Conservation (phyloP, 164 flowering plant genomes). For the Chimonanthus salicifolius region DNA sequence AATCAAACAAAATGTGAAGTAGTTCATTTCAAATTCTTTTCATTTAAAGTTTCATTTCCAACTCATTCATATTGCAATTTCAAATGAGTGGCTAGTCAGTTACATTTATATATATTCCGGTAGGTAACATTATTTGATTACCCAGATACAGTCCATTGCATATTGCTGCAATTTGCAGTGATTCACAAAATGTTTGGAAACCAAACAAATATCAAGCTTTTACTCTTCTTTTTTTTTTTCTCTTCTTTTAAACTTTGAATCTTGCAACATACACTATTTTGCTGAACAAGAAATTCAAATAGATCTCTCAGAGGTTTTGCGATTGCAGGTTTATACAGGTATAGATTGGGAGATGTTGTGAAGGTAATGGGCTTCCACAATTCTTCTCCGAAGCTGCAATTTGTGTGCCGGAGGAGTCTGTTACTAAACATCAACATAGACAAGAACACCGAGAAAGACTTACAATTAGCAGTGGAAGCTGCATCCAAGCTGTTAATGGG, state of each 20-base stretch:
- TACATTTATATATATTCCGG: not conserved
- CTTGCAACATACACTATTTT: not conserved
- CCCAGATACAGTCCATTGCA: not conserved
- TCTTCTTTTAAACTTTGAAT: not conserved
- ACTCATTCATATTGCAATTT: not conserved
- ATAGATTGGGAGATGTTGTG: conserved; percentile 83
- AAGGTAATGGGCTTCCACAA: conserved; percentile 80
- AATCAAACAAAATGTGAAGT: not conserved
- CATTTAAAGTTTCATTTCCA: not conserved
- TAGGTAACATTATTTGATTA: not conserved
- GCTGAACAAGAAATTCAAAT: not conserved
- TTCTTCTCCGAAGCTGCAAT: conserved; percentile 74
- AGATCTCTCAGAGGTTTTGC: not conserved
- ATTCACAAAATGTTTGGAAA: too few species aligned
- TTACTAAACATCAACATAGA: conserved; percentile 84
- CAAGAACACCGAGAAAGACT: conserved; percentile 94
- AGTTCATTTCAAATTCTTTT: too few species aligned
- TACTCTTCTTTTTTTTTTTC: too few species aligned
- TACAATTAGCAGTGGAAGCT: conserved; percentile 69
- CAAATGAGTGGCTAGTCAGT: not conserved
- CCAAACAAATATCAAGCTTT: too few species aligned
- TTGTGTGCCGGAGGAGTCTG: conserved; percentile 69
- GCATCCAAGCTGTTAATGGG: conserved; percentile 44
- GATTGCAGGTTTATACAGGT: conserved; percentile 82
- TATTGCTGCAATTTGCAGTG: too few species aligned